Conservation (phyloP, 2,329 filamentous ascomycete species). For the Calonectria ilicicola region DNA sequence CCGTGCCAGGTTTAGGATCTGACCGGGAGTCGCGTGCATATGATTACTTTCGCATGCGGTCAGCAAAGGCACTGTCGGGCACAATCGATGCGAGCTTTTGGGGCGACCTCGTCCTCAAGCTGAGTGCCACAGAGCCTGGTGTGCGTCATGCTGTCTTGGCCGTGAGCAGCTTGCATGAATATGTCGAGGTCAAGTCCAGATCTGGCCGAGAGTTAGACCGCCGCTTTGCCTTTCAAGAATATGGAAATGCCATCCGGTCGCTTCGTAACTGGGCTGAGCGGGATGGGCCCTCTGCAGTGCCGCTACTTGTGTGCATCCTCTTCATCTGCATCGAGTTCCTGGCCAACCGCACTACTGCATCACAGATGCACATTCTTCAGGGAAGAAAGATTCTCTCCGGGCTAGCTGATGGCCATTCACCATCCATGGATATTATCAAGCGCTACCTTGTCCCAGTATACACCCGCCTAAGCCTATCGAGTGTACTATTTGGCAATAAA, state of each 20-base stretch:
- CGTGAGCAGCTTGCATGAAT: conserved; percentile 61
- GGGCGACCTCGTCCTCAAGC: conserved; percentile 58
- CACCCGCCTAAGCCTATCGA: conserved; percentile 55
- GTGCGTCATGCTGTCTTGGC: conserved; percentile 63
- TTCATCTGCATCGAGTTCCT: conserved; percentile 68
- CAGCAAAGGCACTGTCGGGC: conserved; percentile 54
- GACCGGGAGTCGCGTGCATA: conserved; percentile 44
- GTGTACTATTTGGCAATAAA: conserved; percentile 54
- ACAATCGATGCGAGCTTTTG: conserved; percentile 58
- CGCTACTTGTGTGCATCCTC: conserved; percentile 60
- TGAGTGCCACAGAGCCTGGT: conserved; percentile 58
- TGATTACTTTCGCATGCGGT: conserved; percentile 51
- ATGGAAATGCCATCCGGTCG: conserved; percentile 60
- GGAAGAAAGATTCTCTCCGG: conserved; percentile 55
- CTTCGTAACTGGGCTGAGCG: conserved; percentile 51
- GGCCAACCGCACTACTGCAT: conserved; percentile 59
- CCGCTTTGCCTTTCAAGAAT: conserved; percentile 50
- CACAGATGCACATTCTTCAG: conserved; percentile 58
- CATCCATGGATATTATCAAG: conserved; percentile 53
- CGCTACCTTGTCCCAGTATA: conserved; percentile 58
- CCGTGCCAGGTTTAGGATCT: conserved; percentile 35
- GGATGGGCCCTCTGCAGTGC: conserved; percentile 45
- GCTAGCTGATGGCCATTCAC: conserved; percentile 42
- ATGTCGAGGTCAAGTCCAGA: conserved; percentile 34
- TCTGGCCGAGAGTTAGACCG: conserved; percentile 34